Evolutionary conservation across 2,329 filamentous ascomycete species (phyloP).

Genomic region (Colletotrichum trifolii): DNA sequence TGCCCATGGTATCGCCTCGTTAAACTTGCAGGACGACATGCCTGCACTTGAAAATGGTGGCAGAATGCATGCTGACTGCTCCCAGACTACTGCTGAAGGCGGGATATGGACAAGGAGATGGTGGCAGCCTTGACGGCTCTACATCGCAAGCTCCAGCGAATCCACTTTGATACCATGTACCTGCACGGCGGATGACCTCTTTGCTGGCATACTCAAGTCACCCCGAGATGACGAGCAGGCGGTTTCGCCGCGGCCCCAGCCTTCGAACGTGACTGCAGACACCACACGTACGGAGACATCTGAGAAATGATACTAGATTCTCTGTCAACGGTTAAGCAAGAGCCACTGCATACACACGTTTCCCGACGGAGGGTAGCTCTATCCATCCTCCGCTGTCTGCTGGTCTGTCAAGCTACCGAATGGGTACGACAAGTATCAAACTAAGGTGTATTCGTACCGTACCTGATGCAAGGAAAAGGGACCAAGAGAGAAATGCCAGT

Average conservation of each 20-base stretch:
- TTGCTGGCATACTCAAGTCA: too few relatives aligned
- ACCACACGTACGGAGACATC: constrained; percentile 3
- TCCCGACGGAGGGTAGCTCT: constrained; percentile 18
- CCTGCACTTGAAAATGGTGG: constrained; percentile 11
- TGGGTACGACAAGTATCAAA: constrained; percentile 26
- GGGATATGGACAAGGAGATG: constrained; percentile 5
- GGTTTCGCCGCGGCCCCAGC: constrained; percentile 16
- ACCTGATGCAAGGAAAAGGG: too few relatives aligned
- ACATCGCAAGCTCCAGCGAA: not conserved
- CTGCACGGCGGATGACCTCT: constrained; percentile 14
- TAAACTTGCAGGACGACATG: constrained; percentile 14
- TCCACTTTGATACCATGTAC: constrained; percentile 12
- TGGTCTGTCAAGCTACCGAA: constrained; percentile 17
- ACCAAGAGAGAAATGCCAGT: not conserved
- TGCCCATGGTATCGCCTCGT: not conserved
- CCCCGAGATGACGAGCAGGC: constrained; percentile 1
- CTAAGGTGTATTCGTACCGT: not conserved
- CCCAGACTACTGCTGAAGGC: constrained; percentile 19
- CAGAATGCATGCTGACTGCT: constrained; percentile 27
- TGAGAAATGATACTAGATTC: constrained; percentile 26
- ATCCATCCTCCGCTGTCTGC: constrained; percentile 12
- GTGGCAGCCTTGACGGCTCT: constrained; percentile 3
- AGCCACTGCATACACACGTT: constrained; percentile 11
- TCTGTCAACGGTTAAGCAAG: constrained; percentile 3
- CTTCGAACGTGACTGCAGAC: constrained; percentile 28